Base-by-base conservation (phyloP, 2,329 filamentous ascomycete genomes). In the Fusarium sp. region DNA sequence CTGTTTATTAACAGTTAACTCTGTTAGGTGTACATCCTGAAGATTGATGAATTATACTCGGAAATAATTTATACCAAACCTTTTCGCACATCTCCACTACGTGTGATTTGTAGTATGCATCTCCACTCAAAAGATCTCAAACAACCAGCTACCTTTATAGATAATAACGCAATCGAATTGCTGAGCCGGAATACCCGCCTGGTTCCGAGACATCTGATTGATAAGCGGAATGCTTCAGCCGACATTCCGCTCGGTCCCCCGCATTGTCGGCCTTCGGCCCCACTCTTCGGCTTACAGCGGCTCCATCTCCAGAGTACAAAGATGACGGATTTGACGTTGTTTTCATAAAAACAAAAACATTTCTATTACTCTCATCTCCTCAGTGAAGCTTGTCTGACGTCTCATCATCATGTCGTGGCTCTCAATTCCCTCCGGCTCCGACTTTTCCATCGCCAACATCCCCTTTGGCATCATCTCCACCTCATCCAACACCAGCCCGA, bases 381-480 rank as follows among this genome's bases (percentile, higher is more conserved):
- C n/a, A 29, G 28, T 15, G 1, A 2, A 9, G 13, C 13, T 22
- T 22, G 6, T 7, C 26, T 11, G 4, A 34, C 2, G 6, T 34
- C 19, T 2, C 8, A 2, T 57, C 24, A 55, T 13, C 12, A 70
- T 71, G 68, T 75, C 73, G 34, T 75, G 73, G 73, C 54, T 75
- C 6, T 45, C 67, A 8, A 67, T 79, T 15, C 70, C 75, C n/a
- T 69, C 73, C 5, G 75, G 70, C 39, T 76, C 68, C 28, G 64
- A 70, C 52, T 70, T 70, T 43, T 70, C 91, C 8, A 79, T 94
- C 47, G 86, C 88, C 70, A 95, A 95, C 73, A 89, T 95, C 50
- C 91, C 91, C 2, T 94, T 94, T 71, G 91, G 91, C 70, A 88
- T 95, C 78, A 91, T 95, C 72, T 89, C 87, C 28, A 89, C 89